A percentile compares a stretch with the other conserved stretches of the same genome.
Evolutionary conservation across 1,284 basidiomycete species (phyloP).

Genomic region (Ceratobasidium sp.): DNA sequence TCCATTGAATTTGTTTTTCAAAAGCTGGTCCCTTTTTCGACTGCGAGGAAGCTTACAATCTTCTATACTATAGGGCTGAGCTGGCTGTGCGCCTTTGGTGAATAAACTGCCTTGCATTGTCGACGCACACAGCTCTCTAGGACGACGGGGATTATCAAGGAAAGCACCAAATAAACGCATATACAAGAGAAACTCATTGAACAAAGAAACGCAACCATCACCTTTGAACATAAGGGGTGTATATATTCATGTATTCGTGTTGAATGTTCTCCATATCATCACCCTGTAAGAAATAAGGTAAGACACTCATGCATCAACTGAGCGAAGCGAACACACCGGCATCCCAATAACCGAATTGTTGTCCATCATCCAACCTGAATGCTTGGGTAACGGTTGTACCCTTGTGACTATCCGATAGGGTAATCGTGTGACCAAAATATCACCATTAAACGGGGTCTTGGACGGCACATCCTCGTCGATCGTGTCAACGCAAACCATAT

Average conservation of each 20-base stretch:
- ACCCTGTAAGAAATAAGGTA: conserved; percentile 4
- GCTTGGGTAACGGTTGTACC: conserved; percentile 20
- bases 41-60: too few species aligned
- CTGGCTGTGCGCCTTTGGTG: too few species aligned
- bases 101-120: too few species aligned
- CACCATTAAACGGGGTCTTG: conserved; percentile 21
- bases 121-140: too few species aligned
- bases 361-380: conserved; percentile 44
- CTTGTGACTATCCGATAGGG: conserved; percentile 39
- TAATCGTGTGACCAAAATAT: neutral
- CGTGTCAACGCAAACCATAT: conserved; percentile 32
- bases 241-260: conserved; percentile 41
- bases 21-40: too few species aligned
- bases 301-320: neutral
- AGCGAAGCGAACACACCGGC: conserved; percentile 10
- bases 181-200: neutral
- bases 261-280: conserved; percentile 44
- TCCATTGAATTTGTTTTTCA: too few species aligned
- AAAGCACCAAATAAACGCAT: neutral
- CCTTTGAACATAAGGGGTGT: conserved; percentile 18
- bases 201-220: neutral
- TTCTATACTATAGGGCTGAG: too few species aligned
- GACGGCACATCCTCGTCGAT: conserved; percentile 41
- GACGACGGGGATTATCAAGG: neutral
- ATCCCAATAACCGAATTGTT: conserved; percentile 39